A percentile compares a stretch with the other conserved stretches of the same genome.
Evolutionary conservation across 371 early-diverging fungal species (phyloP).

Genomic region (Sanchytrium tribonematis): DNA sequence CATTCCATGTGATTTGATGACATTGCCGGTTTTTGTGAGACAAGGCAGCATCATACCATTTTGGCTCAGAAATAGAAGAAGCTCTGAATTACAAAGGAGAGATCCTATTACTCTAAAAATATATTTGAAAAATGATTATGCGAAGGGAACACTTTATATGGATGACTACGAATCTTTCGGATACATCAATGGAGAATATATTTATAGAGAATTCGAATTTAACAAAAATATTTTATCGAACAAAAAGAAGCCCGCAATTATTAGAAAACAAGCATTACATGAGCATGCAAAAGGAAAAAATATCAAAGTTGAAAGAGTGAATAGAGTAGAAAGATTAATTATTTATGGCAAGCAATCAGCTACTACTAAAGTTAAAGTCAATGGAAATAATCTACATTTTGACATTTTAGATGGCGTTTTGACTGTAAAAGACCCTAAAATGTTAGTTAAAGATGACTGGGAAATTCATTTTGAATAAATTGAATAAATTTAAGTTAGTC

Average conservation of each 20-base stretch:
- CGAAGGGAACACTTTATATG: neutral
- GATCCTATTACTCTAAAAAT: slow-evolving; percentile 61
- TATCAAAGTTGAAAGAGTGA: neutral
- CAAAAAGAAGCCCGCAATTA: neutral
- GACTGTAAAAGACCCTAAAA: neutral
- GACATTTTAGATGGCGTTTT: neutral
- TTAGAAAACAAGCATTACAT: neutral
- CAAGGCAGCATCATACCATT: slow-evolving; percentile 62
- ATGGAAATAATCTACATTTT: neutral
- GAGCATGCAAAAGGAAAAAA: neutral
- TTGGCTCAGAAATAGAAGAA: slow-evolving; percentile 55
- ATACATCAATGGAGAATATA: neutral
- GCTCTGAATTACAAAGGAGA: slow-evolving; percentile 37
- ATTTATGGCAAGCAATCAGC: neutral
- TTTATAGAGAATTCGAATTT: neutral
- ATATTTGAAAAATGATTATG: neutral
- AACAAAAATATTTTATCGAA: neutral
- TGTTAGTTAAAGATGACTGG: neutral
- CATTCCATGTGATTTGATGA: neutral
- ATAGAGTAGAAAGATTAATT: neutral
- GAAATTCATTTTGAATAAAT: neutral
- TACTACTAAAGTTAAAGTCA: neutral
- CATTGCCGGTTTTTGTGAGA: slow-evolving; percentile 39
- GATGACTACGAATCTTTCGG: neutral
- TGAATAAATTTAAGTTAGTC: no score